phyloP scores from a whole-genome alignment of 345 rosid genomes.

The Conringia planisiliqua region DNA sequence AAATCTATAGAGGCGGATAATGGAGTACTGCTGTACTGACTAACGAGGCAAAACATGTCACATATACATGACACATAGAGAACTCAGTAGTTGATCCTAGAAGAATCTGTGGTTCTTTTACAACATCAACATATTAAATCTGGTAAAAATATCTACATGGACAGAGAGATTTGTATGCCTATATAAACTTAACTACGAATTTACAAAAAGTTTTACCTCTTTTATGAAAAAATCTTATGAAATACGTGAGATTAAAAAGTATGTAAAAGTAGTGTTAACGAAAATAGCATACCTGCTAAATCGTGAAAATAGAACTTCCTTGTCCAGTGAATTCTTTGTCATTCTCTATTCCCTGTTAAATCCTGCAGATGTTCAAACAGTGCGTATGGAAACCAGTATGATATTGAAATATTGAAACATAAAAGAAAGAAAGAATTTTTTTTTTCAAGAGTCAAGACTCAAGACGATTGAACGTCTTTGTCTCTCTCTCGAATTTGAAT shows the following conservation, averaged over 20 bases:
- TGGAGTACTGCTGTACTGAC: too few species aligned
- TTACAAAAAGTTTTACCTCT: neutral
- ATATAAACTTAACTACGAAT: neutral
- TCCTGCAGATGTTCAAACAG: neutral
- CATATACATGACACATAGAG: neutral
- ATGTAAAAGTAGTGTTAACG: too few species aligned
- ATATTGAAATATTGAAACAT: too few species aligned
- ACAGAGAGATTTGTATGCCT: neutral
- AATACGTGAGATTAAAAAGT: neutral
- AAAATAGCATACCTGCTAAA: conserved; percentile 15
- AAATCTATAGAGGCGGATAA: neutral
- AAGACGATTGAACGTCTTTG: conserved; percentile 8
- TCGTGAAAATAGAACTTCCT: conserved; percentile 3
- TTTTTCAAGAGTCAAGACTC: too few species aligned
- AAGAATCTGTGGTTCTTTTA: neutral
- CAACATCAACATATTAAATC: neutral
- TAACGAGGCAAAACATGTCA: too few species aligned
- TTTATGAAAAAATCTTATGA: neutral
- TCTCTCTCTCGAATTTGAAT: neutral
- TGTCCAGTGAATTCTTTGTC: neutral
- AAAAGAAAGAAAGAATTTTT: too few species aligned
- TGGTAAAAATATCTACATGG: neutral
- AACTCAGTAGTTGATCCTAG: neutral
- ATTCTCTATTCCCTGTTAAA: neutral
- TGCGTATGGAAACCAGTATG: neutral